Evolutionary conservation across 2,329 filamentous ascomycete genomes (phyloP), one percentile per base, ranked within the genome.

Genomic region (Monosporascus sp.): DNA sequence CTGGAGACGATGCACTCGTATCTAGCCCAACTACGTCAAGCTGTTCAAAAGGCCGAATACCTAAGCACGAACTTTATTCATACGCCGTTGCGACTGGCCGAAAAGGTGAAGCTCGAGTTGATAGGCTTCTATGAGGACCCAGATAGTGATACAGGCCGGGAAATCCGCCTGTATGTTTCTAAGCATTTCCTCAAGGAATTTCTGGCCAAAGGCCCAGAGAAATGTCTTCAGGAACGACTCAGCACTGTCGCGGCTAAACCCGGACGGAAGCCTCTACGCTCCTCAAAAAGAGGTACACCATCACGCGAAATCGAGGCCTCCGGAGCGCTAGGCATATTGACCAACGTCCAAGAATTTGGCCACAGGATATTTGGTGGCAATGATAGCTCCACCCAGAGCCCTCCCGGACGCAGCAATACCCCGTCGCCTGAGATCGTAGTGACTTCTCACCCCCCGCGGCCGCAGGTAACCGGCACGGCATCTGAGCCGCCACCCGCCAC

Each of bases 51-150:
- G 51, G 72, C 73, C 1, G 65, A 69, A 27, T 54, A 59, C 1
- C 59, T 75, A 2, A 72, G 68, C 51, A 45, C 53, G 3, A 58
- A 64, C 53, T 56, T 69, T 37, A 62, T 65, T 0, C 77, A 80
- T 49, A 75, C 72, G 39, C 71, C 75, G 0, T 57, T 85, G 22
- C 68, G 71, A 37, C 71, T 84, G 1, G 74, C 78, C 45, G 71
- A 76, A 22, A 76, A 76, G 45, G 79, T 84, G 38, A 78, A 76
- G 49, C 73, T 85, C 3, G 82, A 85, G 57, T 62, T 80, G 8
- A 75, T 78, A 48, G 82, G 82, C 0, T 86, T 85, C 60, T 85
- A 84, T 52, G 80, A 83, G 47, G 80, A 84, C 47, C 66, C 71
- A 0, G 70, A 75, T 6, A 65, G 65, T 3, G 65, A 65, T 31